Evolutionary conservation across 768 basidiomycete species (phyloP).

Genomic region (Termitomyces sp.): DNA sequence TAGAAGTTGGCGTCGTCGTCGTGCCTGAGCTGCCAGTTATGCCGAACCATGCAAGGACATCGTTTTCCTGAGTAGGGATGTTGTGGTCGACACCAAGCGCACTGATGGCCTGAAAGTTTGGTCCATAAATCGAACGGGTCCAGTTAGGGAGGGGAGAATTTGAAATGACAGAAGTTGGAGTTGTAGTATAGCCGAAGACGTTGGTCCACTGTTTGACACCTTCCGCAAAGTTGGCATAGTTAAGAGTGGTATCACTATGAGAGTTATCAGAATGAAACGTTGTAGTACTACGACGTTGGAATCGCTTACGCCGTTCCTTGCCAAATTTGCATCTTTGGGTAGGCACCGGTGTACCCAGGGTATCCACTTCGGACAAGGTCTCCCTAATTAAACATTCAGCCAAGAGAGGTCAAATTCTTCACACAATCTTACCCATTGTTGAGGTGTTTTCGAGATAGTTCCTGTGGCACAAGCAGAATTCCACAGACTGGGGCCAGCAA

Average conservation of each 20-base stretch:
- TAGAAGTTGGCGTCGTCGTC: conserved; percentile 11
- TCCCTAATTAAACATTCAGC: conserved; percentile 23
- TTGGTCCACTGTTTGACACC: conserved; percentile 54
- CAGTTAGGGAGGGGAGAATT: conserved; percentile 40
- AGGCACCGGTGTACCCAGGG: conserved; percentile 45
- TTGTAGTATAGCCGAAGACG: conserved; percentile 39
- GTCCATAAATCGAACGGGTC: conserved; percentile 42
- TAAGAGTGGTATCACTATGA: conserved; percentile 45
- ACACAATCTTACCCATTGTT: conserved; percentile 35
- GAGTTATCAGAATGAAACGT: background rate
- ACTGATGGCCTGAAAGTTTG: conserved; percentile 43
- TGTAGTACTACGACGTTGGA: background rate
- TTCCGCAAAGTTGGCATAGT: conserved; percentile 43
- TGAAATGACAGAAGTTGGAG: conserved; percentile 29
- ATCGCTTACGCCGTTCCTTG: conserved; percentile 37
- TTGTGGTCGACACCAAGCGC: conserved; percentile 45
- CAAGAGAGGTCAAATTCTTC: background rate
- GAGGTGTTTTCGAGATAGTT: conserved; percentile 33
- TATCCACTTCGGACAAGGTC: conserved; percentile 39
- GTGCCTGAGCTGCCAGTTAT: conserved; percentile 22
- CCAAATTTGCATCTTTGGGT: conserved; percentile 49
- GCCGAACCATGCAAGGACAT: conserved; percentile 44
- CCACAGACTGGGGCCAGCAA: conserved; percentile 42
- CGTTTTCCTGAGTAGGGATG: conserved; percentile 41
- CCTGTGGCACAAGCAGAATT: conserved; percentile 42